Base-by-base conservation (phyloP, 768 basidiomycete genomes). In the Russula abietina region DNA sequence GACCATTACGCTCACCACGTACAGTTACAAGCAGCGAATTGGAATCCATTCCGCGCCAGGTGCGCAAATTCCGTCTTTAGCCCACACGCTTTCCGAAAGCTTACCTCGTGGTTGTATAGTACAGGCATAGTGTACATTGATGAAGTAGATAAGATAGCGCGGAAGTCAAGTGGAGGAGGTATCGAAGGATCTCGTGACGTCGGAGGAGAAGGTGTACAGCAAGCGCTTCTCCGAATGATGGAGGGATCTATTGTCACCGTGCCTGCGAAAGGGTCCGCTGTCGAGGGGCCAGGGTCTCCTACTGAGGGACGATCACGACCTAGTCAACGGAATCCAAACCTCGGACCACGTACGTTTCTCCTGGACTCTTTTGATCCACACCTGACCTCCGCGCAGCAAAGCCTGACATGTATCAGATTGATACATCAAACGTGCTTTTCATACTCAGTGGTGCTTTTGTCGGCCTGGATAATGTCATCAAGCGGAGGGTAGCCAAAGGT, bases 61-160 rank as follows among this genome's bases (percentile, higher is more conserved):
- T 91, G 68, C 45, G 50, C 17, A 12, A 14, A 19, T 53, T 19
- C 53, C 66, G 3, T 57, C 45, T 26, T 33, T n/a, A 22, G 7
- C 19, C 52, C 24, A 36, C 43, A 36, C 26, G 24, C 36, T 39
- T 56, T 32, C 66, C 26, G 6, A 49, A 52, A 53, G 7, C 43
- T 49, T 53, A 36, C 45, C 63, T 41, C 57, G 41, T 54, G 39
- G 5, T 43, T 50, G 43, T 48, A n/a, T 61, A 95, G 92, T 70
- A 86, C 86, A 72, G 95, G 95, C 7, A 97, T 98, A 64, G 87
- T 98, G 36, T 96, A 96, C 71, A 94, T 98, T 52, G 96, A 98
- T 70, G 96, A 98, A 76, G 79, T 94, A 1, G 96, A 98, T 76
- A 98, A 98, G 76, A 86, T 97, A 62, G 89, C 93, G 16, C 81